phyloP scores from a whole-genome alignment of 2,329 filamentous ascomycete species.

The Monosporascus ibericus region DNA sequence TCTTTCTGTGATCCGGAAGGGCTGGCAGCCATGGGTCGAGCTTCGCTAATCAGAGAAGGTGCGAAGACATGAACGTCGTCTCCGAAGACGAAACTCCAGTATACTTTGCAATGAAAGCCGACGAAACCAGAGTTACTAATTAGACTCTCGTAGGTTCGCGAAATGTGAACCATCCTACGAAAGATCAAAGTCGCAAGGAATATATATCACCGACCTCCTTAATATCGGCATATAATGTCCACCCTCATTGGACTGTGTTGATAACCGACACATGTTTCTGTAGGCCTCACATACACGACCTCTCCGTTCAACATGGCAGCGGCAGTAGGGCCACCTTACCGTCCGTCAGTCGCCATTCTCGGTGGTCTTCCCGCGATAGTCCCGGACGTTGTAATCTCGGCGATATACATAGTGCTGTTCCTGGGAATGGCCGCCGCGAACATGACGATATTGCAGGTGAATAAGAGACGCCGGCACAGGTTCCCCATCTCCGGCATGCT shows the following conservation, averaged over 20 bases:
- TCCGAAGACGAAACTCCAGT: not conserved
- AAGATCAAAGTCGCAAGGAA: too few species aligned
- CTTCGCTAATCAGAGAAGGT: not conserved
- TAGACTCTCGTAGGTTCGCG: too few species aligned
- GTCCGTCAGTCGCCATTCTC: constrained; percentile 38
- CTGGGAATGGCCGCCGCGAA: constrained; percentile 45
- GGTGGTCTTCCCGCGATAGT: constrained; percentile 51
- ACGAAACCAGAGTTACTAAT: too few species aligned
- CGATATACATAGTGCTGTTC: constrained; percentile 57
- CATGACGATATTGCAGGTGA: constrained; percentile 47
- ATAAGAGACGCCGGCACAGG: constrained; percentile 29
- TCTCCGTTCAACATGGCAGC: not conserved
- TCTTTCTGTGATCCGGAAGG: too few species aligned
- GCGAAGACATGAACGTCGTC: not conserved
- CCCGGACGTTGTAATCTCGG: constrained; percentile 60
- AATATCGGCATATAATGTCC: too few species aligned
- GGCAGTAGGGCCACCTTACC: constrained; percentile 31
- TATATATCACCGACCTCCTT: too few species aligned
- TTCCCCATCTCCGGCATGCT: constrained; percentile 30
- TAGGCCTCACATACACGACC: not conserved
- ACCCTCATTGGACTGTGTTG: too few species aligned
- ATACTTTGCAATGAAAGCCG: too few species aligned
- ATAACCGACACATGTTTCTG: too few species aligned
- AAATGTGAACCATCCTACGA: too few species aligned
- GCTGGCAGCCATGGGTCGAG: not conserved